Evolutionary conservation across 345 rosid genomes (phyloP), one percentile per base, ranked within the genome.

Genomic region (Populus davidiana): DNA sequence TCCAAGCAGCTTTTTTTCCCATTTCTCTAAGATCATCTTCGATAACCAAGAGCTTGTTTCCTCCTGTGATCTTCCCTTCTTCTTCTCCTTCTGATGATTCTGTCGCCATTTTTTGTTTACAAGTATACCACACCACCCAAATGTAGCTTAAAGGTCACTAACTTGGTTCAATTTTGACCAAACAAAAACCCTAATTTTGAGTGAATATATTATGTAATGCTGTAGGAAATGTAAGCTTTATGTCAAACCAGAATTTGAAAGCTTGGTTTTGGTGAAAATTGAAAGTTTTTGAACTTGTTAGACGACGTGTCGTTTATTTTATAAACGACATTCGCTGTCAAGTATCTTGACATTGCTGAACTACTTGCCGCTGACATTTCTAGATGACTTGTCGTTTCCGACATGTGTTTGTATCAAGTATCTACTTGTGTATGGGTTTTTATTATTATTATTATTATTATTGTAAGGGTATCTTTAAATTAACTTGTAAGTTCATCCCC

Each of bases 1-100:
- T 93, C 99, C 99, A 95, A 71, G 94, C 93, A 35, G 97, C 99
- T 65, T 93, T 95, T 70, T 90, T 93, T 0, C 97, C 92, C 92
- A 93, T 87, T 81, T 95, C 99, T 83, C 97, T 79, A 12, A 92
- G 91, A 81, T 91, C 97, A 1, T 92, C 98, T n/a, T 95, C 96
- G 2, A 92, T 85, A 0, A 70, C 78, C 44, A 93, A 83, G 47
- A 84, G 85, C 62, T 85, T 88, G 64, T 86, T 85, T 47, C 97
- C 97, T 72, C 97, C 94, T 8, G 81, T 87, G 21, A 91, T 89
- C 85, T 87, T 93, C 72, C 94, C 93, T 85, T 95, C 94, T 77
- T 93, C 99, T 83, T 93, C 98, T 31, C 94, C 94, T 81, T 91
- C 97, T 44, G 94, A 91, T 73, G 94, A 90, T 56, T 95, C 96